These are phyloP conservation scores for Macrophomina pseudophaseolina DNA, from an alignment of 2,329 filamentous ascomycete species.

Conservation along the genomic window DNA sequence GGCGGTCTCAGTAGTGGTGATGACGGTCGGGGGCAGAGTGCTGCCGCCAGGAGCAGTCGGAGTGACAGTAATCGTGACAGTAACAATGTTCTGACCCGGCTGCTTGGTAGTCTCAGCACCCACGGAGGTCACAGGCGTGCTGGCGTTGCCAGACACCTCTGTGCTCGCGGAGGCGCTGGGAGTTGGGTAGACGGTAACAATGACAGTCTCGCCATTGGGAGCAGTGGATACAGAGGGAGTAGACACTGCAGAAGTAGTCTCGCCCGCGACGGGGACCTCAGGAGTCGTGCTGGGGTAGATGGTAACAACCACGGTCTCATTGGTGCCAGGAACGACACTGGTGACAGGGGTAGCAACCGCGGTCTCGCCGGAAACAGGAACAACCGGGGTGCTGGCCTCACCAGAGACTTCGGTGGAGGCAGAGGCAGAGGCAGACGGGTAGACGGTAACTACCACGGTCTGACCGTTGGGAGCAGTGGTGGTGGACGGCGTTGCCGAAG, in stretches of 20 bases:
- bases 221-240: not conserved
- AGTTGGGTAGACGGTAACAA: slow-evolving; percentile 2
- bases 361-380: slow-evolving; percentile 30
- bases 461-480: slow-evolving; percentile 5
- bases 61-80: slow-evolving; percentile 7
- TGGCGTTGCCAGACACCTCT: not conserved
- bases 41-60: slow-evolving; percentile 17
- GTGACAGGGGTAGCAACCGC: not conserved
- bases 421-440: not conserved
- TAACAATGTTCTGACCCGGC: slow-evolving; percentile 11
- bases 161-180: not conserved
- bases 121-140: slow-evolving; percentile 1
- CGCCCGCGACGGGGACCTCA: not conserved
- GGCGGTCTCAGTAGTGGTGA: slow-evolving; percentile 10
- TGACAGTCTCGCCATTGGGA: slow-evolving; percentile 5
- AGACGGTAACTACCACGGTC: slow-evolving; percentile 8
- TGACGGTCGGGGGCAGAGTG: slow-evolving; percentile 12
- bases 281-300: slow-evolving; percentile 2
- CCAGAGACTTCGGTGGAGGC: slow-evolving; percentile 8
- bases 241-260: not conserved
- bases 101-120: slow-evolving; percentile 3
- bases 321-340: not conserved
- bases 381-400: slow-evolving; percentile 20
- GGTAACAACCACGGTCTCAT: slow-evolving; percentile 5
- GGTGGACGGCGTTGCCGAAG: not conserved